Base-by-base conservation (phyloP, 352 stramenopile genomes). In the Phytophthora rubi region DNA sequence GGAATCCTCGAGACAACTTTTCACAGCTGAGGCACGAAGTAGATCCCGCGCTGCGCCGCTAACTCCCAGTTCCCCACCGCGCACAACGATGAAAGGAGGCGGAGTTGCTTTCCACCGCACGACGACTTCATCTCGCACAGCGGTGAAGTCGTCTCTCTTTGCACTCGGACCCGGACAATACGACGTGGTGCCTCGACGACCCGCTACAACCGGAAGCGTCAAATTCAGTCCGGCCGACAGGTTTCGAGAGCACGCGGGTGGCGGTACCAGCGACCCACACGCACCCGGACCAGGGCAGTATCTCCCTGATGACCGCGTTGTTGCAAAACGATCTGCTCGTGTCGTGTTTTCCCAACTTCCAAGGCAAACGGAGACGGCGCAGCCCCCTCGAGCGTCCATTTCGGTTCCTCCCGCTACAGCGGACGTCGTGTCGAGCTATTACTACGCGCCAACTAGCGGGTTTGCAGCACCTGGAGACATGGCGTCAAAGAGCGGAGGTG, bases 171-270 rank as follows among this genome's bases (percentile, higher is more conserved):
- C 83, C 12, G 81, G 83, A 0, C 83, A 91, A 61, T 91, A 91
- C 63, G 76, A 91, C 37, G 59, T 83, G 18, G 28, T 51, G 2
- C 74, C 70, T 1, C 64, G 72, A 30, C 73, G 63, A 9, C 65
- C 62, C 13, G 63, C 62, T 26, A 78, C 68, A 16, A 70, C 68
- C 6, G 69, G 62, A 1, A 76, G 72, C 13, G 68, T 82, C 32
- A 89, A 89, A 58, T 91, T 91, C 71, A 89, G 79, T 53, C 77
- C 81, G 0, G 85, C 79, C 9, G 83, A 91, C 56, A 62, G 83
- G 2, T 91, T 91, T 62, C 79, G 73, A 57, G 83, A 89, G 30
- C 62, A 81, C 42, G 79, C 77, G 61, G 71, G 62, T 7, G 81
- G 70, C 48, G 72, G 63, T 0, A 74, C 75, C 45, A 62, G 57